Conservation (phyloP, 2,329 filamentous ascomycete genomes). For the Aspergillus udagawae region DNA sequence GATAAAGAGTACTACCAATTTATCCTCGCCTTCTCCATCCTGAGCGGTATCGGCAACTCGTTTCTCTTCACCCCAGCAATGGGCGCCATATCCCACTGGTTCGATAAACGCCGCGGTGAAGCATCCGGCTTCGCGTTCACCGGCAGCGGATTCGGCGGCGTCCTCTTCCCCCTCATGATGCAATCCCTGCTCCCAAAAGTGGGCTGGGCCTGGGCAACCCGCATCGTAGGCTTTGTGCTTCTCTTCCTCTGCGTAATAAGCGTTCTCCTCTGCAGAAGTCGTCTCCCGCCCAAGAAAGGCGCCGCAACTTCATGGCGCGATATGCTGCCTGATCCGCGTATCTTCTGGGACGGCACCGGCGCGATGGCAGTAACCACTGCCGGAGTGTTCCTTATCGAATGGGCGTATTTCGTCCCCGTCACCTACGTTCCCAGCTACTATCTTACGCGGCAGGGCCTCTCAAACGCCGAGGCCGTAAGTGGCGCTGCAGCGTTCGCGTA, state of each 20-base stretch:
- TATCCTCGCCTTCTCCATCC: constrained; percentile 36
- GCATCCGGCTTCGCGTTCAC: constrained; percentile 34
- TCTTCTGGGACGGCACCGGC: constrained; percentile 16
- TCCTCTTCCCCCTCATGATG: constrained; percentile 31
- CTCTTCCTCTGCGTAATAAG: constrained; percentile 27
- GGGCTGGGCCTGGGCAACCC: constrained; percentile 33
- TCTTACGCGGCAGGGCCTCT: constrained; percentile 7
- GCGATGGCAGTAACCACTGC: constrained; percentile 14
- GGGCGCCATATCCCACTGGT: constrained; percentile 28
- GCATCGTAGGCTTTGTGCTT: constrained; percentile 34
- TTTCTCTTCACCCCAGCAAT: constrained; percentile 33
- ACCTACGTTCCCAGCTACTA: constrained; percentile 26
- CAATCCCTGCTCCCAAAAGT: constrained; percentile 23
- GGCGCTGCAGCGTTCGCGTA: constrained; percentile 19
- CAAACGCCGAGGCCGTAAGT: neutral
- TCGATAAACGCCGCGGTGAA: constrained; percentile 29
- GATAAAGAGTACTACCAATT: constrained; percentile 39
- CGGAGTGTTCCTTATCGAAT: constrained; percentile 22
- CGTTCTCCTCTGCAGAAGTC: constrained; percentile 8
- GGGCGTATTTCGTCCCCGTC: constrained; percentile 24
- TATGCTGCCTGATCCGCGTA: constrained; percentile 11
- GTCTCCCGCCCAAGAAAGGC: constrained; percentile 10
- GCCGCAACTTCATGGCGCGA: constrained; percentile 13
- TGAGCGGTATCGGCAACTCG: constrained; percentile 37
- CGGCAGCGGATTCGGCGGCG: constrained; percentile 29